These are phyloP conservation scores for Perkinsus chesapeaki DNA, from an alignment of 169 alveolate genomes.

Conservation along the genomic window DNA sequence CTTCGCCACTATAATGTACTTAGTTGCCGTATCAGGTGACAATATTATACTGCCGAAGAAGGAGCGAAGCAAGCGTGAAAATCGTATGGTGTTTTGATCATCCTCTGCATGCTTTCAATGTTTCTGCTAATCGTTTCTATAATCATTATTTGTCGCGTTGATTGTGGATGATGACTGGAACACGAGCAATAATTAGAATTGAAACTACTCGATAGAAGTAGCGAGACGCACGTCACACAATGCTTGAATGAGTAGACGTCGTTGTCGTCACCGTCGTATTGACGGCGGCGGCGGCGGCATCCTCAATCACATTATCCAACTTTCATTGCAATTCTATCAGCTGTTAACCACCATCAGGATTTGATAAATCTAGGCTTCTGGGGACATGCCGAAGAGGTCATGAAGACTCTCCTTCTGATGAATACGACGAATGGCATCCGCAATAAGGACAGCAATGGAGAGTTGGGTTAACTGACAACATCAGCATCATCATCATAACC, in stretches of 20 bases:
- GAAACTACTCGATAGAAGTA: neutral
- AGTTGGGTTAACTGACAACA: constrained; percentile 7
- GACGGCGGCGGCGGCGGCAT: no score
- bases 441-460: constrained; percentile 61
- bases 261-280: no score
- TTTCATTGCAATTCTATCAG: no score
- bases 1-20: neutral
- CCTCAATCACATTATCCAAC: no score
- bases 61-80: neutral
- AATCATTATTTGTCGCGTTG: no score
- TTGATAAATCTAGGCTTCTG: neutral
- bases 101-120: neutral
- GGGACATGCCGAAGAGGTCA: constrained; percentile 39
- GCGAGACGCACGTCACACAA: neutral
- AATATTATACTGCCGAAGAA: neutral
- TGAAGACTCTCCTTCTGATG: constrained; percentile 66
- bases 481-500: neutral
- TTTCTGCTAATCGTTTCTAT: no score
- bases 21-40: neutral
- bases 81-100: neutral
- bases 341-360: no score
- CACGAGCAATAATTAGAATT: neutral
- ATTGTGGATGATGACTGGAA: no score
- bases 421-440: constrained; percentile 76
- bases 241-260: neutral